phyloP scores from a whole-genome alignment of 2,329 filamentous ascomycete genomes.

The Phialophora expanda region DNA sequence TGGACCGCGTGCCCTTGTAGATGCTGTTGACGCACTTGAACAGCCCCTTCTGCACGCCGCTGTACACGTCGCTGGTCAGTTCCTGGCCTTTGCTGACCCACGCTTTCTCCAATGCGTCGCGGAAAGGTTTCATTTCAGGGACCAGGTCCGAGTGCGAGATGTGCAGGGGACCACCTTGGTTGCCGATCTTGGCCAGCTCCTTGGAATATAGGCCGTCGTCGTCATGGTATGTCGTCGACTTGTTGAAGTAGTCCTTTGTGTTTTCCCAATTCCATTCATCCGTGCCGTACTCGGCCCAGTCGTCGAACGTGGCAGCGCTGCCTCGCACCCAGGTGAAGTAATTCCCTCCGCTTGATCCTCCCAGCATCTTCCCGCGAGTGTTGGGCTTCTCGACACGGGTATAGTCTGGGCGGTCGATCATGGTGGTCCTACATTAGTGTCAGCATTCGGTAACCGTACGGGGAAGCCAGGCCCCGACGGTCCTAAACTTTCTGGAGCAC shows the following conservation, averaged over 20 bases:
- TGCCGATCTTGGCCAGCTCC: slow-evolving; percentile 59
- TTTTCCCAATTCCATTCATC: slow-evolving; percentile 63
- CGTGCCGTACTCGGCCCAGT: slow-evolving; percentile 55
- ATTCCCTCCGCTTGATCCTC: slow-evolving; percentile 64
- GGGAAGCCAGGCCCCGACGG: too few species aligned
- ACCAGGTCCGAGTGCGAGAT: slow-evolving; percentile 62
- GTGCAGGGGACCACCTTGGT: slow-evolving; percentile 56
- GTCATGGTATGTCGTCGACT: slow-evolving; percentile 64
- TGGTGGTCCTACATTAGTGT: slow-evolving; percentile 61
- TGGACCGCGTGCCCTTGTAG: slow-evolving; percentile 62
- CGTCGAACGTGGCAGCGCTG: slow-evolving; percentile 61
- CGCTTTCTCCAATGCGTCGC: slow-evolving; percentile 50
- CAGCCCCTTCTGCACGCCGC: slow-evolving; percentile 61
- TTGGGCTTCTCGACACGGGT: slow-evolving; percentile 68
- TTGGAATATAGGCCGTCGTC: slow-evolving; percentile 54
- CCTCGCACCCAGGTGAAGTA: slow-evolving; percentile 70
- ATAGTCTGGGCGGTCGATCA: slow-evolving; percentile 65
- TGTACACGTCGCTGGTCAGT: slow-evolving; percentile 61
- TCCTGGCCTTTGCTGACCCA: slow-evolving; percentile 61
- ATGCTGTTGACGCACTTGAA: slow-evolving; percentile 61
- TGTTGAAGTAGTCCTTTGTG: slow-evolving; percentile 59
- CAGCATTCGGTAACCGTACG: too few species aligned
- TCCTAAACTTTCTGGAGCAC: too few species aligned
- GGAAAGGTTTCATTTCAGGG: slow-evolving; percentile 58
- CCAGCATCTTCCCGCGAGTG: slow-evolving; percentile 64